A percentile compares a stretch with the other conserved stretches of the same genome.
Conservation (phyloP, 192 early-diverging fungal species). For the Umbelopsis sp. region DNA sequence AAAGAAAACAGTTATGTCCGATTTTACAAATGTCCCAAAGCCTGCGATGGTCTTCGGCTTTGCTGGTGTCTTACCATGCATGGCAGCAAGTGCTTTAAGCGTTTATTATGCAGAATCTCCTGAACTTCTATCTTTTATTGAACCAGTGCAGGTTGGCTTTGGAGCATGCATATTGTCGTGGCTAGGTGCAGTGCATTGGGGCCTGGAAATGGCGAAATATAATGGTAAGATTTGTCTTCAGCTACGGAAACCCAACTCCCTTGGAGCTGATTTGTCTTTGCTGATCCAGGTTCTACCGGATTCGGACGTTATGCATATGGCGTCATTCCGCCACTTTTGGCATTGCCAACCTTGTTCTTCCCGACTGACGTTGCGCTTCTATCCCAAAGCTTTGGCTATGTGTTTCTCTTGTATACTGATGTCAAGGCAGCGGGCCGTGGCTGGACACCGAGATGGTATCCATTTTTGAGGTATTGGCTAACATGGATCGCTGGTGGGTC, state of each 20-base stretch:
- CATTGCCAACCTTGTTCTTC: conserved; percentile 10
- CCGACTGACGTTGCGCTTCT: neutral
- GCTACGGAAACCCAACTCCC: too few species aligned
- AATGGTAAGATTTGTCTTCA: neutral
- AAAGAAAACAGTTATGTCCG: conserved; percentile 7
- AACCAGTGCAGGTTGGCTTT: conserved; percentile 28
- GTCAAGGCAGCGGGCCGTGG: conserved; percentile 12
- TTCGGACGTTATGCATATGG: conserved; percentile 4
- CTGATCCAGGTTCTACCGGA: conserved; percentile 19
- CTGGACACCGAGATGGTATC: conserved; percentile 9
- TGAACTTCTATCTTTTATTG: conserved; percentile 8
- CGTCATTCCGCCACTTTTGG: conserved; percentile 14
- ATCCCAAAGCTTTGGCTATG: neutral
- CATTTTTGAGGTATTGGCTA: conserved; percentile 7
- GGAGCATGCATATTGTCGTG: conserved; percentile 25
- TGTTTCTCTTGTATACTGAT: neutral
- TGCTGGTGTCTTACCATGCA: conserved; percentile 3
- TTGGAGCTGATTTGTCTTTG: too few species aligned
- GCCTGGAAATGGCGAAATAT: conserved; percentile 30
- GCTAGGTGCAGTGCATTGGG: conserved; percentile 34
- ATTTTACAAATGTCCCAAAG: conserved; percentile 1
- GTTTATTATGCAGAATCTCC: conserved; percentile 10
- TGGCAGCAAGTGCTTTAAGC: conserved; percentile 5
- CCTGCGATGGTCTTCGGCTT: conserved; percentile 3
- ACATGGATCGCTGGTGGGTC: conserved; percentile 15